Percentiles rank a stretch among this genome's conserved stretches.
Evolutionary conservation across 2,329 filamentous ascomycete genomes (phyloP).

Genomic region (Sporothrix brasiliensis): DNA sequence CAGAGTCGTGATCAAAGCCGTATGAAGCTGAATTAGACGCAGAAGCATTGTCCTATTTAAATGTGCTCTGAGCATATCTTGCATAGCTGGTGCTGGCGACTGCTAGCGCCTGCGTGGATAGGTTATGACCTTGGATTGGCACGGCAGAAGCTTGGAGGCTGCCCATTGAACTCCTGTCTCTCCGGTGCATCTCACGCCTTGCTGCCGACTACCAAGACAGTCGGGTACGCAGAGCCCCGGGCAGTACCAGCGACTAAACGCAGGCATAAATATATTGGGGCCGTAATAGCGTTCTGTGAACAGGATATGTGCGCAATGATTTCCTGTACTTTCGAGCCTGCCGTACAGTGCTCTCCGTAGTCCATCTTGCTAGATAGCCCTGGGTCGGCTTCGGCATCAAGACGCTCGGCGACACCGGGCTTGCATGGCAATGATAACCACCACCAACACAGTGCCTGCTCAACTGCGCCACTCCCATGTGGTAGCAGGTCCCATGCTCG

Average conservation of each 20-base stretch:
- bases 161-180: no score
- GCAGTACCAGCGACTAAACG: not conserved
- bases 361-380: conserved; percentile 27
- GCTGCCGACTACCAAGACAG: conserved; percentile 13
- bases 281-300: no score
- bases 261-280: not conserved
- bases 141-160: not conserved
- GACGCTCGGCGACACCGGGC: conserved; percentile 30
- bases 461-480: not conserved
- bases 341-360: conserved; percentile 1
- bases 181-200: not conserved
- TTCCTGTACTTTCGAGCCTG: not conserved
- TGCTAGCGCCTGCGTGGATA: not conserved
- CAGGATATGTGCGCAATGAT: not conserved
- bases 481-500: not conserved
- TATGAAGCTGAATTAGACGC: not conserved
- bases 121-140: not conserved
- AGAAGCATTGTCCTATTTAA: not conserved
- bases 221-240: conserved; percentile 24
- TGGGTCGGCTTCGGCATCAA: conserved; percentile 32
- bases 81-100: not conserved
- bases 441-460: conserved; percentile 4
- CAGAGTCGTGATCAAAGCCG: not conserved
- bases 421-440: not conserved
- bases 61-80: not conserved